Conservation (phyloP, 345 rosid species). For the Eucalyptus pumila region DNA sequence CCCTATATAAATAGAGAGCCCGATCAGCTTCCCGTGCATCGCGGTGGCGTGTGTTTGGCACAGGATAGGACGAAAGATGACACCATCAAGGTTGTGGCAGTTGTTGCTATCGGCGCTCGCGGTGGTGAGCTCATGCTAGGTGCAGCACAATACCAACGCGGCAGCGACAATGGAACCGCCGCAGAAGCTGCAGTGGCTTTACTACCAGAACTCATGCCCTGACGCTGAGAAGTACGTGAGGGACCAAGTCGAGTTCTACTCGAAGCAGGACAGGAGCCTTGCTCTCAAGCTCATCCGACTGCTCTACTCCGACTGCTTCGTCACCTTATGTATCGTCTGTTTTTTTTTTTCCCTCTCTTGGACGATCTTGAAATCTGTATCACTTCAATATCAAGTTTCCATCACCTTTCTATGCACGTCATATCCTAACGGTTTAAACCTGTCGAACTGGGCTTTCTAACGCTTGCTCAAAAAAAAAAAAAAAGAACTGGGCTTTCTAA, state of each 20-base stretch:
- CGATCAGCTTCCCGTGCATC: no score
- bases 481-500: no score
- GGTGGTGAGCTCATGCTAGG: neutral
- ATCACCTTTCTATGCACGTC: neutral
- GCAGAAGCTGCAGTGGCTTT: constrained; percentile 43
- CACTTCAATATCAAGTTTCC: no score
- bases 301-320: constrained; percentile 62
- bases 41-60: no score
- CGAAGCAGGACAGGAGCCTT: constrained; percentile 22
- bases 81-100: neutral
- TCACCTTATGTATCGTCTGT: constrained; percentile 16
- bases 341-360: neutral
- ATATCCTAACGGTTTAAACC: neutral
- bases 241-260: constrained; percentile 24
- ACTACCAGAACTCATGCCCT: constrained; percentile 31
- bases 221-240: constrained; percentile 39
- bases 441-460: no score
- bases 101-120: neutral
- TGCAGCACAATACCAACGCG: constrained; percentile 9
- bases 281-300: constrained; percentile 53
- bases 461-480: no score
- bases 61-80: neutral
- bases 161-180: constrained; percentile 12
- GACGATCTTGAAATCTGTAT: no score
- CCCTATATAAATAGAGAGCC: no score